Evolutionary conservation across 768 basidiomycete genomes (phyloP), one percentile per base, ranked within the genome.

Genomic region (Psilocybe cyanescens): DNA sequence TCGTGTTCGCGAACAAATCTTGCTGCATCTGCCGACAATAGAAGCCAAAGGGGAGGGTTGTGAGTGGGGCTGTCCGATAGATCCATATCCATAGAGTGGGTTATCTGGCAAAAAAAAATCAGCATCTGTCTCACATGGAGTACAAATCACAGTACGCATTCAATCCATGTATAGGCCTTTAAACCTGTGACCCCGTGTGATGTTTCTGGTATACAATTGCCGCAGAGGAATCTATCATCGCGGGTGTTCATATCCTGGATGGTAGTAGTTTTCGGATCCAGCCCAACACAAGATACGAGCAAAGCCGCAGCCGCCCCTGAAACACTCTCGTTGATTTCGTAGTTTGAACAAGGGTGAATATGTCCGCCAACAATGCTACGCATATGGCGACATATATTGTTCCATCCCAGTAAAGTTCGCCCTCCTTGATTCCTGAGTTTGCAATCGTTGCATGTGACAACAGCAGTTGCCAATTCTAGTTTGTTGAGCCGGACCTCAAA

Each of bases 1-100:
- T 72, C 71, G 39, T 68, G 69, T 44, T 69, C 67, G 17, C 52
- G 57, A 24, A 69, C 65, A n/a, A 70, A 67, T 46, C 58, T 57
- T 0, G 69, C 55, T 30, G 65, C 69, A 48, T 63, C 62, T 4
- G 64, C 61, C 2, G 67, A 67, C 11, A 72, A 60, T 12, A 72
- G 65, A 14, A 61, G 41, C 68, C 69, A 72, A 8, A 60, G 45
- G 2, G 69, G 67, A 19, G 64, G 50, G 7, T n/a, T 29, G 47
- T 70, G 65, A n/a, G 59, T 54, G 9, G 52, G 17, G 39, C 53
- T 33, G 49, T 9, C 14, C 4, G 28, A 30, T 47, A 46, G 19
- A 37, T 57, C 50, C 62, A 60, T 63, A 17, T 63, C 52, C 59
- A 62, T 58, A 8, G 55, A 49, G 39, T 67, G 65, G 11, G 49